Percentiles rank a stretch among this genome's conserved stretches.
These are phyloP conservation scores for Aspergillus persii DNA, from an alignment of 2,329 filamentous ascomycete species.

Conservation along the genomic window DNA sequence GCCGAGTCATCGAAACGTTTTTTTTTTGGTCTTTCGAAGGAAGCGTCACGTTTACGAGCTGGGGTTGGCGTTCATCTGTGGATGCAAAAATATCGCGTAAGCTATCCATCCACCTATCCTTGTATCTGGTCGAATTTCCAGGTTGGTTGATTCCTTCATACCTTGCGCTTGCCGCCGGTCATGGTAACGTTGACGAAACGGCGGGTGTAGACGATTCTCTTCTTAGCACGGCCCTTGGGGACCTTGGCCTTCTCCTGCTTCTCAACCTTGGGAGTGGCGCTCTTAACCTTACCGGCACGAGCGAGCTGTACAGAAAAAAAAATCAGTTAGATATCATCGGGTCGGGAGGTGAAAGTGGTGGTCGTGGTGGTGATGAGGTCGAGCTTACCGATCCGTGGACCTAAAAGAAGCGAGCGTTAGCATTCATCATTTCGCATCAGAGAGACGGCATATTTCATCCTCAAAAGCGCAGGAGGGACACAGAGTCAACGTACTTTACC, in stretches of 20 bases:
- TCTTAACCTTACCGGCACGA: slow-evolving; percentile 27
- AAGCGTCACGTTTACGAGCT: slow-evolving; percentile 55
- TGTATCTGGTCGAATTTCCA: no score
- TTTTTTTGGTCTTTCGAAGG: background rate
- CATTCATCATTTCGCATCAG: background rate
- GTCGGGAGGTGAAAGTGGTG: background rate
- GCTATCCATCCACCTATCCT: background rate
- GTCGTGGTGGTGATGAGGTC: background rate
- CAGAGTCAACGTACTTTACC: slow-evolving; percentile 12
- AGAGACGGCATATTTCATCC: background rate
- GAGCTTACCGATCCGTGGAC: slow-evolving; percentile 13
- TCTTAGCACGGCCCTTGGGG: slow-evolving; percentile 96
- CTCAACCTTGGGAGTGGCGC: slow-evolving; percentile 25
- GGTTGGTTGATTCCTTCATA: slow-evolving; percentile 42
- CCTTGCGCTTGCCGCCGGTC: slow-evolving; percentile 98
- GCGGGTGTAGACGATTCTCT: slow-evolving; percentile 93
- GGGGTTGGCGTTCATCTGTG: slow-evolving; percentile 84
- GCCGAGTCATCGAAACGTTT: background rate
- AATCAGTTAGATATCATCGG: background rate
- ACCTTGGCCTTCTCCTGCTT: slow-evolving; percentile 83
- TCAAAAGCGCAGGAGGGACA: background rate
- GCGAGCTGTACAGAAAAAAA: slow-evolving; percentile 13
- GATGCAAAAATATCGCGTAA: background rate
- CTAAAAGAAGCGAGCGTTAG: slow-evolving; percentile 6
- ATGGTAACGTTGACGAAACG: slow-evolving; percentile 98